Conservation (phyloP, 345 rosid genomes). For the Pugionium dolabratum region DNA sequence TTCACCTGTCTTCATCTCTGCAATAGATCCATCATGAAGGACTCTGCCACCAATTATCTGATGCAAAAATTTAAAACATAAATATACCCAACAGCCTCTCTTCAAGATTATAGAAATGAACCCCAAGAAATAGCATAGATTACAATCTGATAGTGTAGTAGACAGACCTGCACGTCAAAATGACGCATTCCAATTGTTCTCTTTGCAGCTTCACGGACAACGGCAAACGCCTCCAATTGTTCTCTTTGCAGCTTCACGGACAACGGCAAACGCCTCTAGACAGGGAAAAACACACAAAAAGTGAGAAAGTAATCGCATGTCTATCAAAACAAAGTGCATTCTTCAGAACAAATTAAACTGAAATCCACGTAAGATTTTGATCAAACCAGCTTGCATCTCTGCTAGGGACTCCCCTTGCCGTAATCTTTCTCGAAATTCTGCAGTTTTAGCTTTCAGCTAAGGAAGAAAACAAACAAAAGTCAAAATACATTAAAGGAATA, state of each 20-base stretch:
- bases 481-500: slow-evolving; percentile 3
- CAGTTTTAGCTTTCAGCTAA: slow-evolving; percentile 77
- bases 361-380: slow-evolving; percentile 16
- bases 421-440: slow-evolving; percentile 70
- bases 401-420: slow-evolving; percentile 64
- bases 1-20: slow-evolving; percentile 98
- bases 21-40: slow-evolving; percentile 96
- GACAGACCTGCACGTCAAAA: slow-evolving; percentile 91
- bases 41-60: slow-evolving; percentile 97
- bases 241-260: too few relatives aligned
- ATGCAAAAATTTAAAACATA: slow-evolving; percentile 35
- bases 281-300: slow-evolving; percentile 5
- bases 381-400: slow-evolving; percentile 84
- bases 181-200: slow-evolving; percentile 99
- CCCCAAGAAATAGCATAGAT: not conserved
- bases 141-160: slow-evolving; percentile 1
- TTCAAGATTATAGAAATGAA: slow-evolving; percentile 15
- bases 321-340: slow-evolving; percentile 2
- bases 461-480: slow-evolving; percentile 1
- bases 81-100: slow-evolving; percentile 23
- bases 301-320: slow-evolving; percentile 18
- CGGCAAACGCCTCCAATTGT: too few relatives aligned
- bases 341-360: not conserved
- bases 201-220: slow-evolving; percentile 94
- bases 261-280: slow-evolving; percentile 84